phyloP scores from a whole-genome alignment of 306 rosid genomes.

The Castanopsis chinensis region DNA sequence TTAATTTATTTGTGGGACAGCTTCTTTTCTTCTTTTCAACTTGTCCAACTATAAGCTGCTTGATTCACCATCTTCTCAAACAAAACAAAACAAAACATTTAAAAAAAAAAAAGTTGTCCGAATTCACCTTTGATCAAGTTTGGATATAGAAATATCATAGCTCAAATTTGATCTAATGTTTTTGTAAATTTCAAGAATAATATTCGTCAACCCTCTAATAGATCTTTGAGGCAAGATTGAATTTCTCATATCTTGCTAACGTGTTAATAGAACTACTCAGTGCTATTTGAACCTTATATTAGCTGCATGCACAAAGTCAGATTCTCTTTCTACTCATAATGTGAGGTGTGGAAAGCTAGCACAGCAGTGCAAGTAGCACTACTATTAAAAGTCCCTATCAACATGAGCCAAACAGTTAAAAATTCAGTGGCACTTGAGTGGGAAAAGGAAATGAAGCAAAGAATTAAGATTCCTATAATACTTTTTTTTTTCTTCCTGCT shows the following conservation, averaged over 20 bases:
- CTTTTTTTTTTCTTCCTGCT: not conserved
- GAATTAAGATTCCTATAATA: conserved; percentile 2
- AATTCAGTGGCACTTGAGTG: conserved; percentile 5
- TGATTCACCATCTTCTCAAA: too few relatives aligned
- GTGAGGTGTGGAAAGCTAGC: not conserved
- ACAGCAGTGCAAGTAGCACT: not conserved
- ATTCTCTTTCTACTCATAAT: not conserved
- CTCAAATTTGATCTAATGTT: not conserved
- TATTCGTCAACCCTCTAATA: not conserved
- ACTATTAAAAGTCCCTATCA: conserved; percentile 16
- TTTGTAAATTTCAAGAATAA: not conserved
- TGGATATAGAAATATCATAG: not conserved
- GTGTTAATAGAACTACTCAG: not conserved
- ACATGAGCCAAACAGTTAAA: not conserved
- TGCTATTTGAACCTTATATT: not conserved
- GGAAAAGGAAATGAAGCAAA: not conserved
- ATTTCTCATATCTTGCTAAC: not conserved
- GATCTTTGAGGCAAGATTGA: too few relatives aligned
- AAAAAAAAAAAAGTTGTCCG: conserved; percentile 4
- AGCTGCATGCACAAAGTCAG: conserved; percentile 14
- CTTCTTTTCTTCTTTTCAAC: conserved; percentile 17
- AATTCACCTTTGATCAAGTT: conserved; percentile 21
- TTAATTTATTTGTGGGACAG: conserved; percentile 15
- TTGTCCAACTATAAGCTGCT: not conserved
- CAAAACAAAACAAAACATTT: too few relatives aligned